Evolutionary conservation across 306 rosid species (phyloP), one percentile per base, ranked within the genome.

Genomic region (Luffa acutangula): DNA sequence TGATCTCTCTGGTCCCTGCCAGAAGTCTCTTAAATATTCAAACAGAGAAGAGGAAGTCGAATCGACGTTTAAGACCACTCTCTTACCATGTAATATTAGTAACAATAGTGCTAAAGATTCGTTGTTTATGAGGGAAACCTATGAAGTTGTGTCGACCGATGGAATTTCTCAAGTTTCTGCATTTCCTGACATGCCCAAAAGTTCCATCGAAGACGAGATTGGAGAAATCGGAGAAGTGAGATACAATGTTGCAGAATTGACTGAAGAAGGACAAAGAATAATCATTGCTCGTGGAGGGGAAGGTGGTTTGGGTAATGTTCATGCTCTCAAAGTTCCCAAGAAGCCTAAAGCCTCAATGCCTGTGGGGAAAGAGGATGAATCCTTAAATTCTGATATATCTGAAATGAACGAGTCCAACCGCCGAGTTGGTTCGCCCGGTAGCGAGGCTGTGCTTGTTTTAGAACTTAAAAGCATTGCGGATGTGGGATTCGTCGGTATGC

Each of bases 391-490:
- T 46, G 81, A 75, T 80, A 86, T 21, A 34, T 74, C 78, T 76
- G 84, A 87, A 82, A 81, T 67, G 52, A 85, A 82, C 39, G 60
- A 72, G 86, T 83, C 93, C 49, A 80, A 87, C 77, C 65, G 49
- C 52, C 59, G 86, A 70, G 62, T 78, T 64, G 97, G 97, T 82
- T 77, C 75, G 46, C 88, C 89, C 75, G 96, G 93, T 58, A 85
- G 91, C 15, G 97, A 95, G 88, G 80, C 88, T 12, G 75, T 89
- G 81, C 88, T 95, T 58, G 86, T 91, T 77, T 86, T 93, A 82
- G 96, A 95, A 82, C 97, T 95, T 79, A 93, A 95, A 86, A 91
- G 97, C 87, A 93, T 90, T 80, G 97, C 97, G 73, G 97, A 93
- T 83, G 97, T 95, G 78, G 91, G 97, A 82, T 85, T 95, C 65